Conservation (phyloP, 164 flowering plant genomes). For the Piper longum region DNA sequence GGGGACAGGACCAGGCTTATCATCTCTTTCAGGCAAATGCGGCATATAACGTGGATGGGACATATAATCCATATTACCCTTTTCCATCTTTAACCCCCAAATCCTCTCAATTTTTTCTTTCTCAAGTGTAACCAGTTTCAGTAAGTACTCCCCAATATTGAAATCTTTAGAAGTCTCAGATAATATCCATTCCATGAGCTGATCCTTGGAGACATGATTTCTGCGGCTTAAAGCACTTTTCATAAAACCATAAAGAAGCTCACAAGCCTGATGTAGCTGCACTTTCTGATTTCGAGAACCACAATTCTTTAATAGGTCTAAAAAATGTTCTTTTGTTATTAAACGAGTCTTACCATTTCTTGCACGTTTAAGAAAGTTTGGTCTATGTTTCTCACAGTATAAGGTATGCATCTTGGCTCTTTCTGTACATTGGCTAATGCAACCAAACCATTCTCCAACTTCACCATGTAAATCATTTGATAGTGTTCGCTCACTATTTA, state of each 20-base stretch:
- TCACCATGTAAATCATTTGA: constrained; percentile 10
- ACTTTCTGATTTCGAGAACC: constrained; percentile 42
- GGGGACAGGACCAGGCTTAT: constrained; percentile 12
- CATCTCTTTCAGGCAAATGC: constrained; percentile 12
- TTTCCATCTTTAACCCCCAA: constrained; percentile 51
- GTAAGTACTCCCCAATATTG: constrained; percentile 37
- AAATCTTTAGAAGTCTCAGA: constrained; percentile 77
- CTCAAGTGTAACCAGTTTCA: constrained; percentile 60
- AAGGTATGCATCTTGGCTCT: constrained; percentile 50
- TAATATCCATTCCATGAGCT: constrained; percentile 74
- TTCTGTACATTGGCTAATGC: constrained; percentile 54
- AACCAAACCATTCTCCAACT: constrained; percentile 19
- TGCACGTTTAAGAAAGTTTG: constrained; percentile 91
- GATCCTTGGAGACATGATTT: constrained; percentile 68
- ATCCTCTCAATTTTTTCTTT: constrained; percentile 51
- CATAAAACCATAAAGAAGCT: constrained; percentile 62
- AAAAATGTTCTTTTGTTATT: constrained; percentile 69
- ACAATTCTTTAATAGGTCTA: constrained; percentile 54
- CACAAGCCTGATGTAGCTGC: constrained; percentile 76
- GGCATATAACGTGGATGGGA: constrained; percentile 11
- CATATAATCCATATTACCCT: constrained; percentile 15
- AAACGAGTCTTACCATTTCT: constrained; percentile 85
- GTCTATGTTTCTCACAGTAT: constrained; percentile 86
- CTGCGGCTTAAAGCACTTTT: constrained; percentile 54
- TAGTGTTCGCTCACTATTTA: constrained; percentile 17